These are phyloP conservation scores for Cladosporium oxysporum DNA, from an alignment of 2,329 filamentous ascomycete species.

Conservation along the genomic window DNA sequence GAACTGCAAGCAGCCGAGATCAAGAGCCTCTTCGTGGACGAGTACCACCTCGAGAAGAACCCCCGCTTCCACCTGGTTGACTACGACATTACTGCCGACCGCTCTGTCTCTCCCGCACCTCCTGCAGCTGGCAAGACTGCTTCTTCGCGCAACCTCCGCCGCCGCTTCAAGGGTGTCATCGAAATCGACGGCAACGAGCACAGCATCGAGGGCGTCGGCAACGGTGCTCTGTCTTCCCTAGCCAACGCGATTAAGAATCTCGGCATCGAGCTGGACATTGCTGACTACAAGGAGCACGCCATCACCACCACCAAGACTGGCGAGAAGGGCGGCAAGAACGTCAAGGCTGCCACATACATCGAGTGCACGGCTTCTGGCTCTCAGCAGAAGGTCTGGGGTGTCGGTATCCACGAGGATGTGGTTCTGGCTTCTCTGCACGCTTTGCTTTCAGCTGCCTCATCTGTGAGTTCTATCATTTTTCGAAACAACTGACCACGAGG, in stretches of 20 bases:
- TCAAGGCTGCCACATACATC: constrained; percentile 94
- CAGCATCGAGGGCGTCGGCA: constrained; percentile 76
- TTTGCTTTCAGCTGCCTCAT: constrained; percentile 79
- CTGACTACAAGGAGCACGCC: constrained; percentile 95
- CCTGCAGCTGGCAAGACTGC: constrained; percentile 68
- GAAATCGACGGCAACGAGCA: constrained; percentile 79
- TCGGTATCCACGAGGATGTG: constrained; percentile 89
- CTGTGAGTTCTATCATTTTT: constrained; percentile 62
- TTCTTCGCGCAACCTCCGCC: constrained; percentile 69
- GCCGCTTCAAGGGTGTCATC: constrained; percentile 83
- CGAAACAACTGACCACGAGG: background rate
- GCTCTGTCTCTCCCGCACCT: constrained; percentile 72
- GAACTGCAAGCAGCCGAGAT: constrained; percentile 86
- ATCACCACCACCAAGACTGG: constrained; percentile 49
- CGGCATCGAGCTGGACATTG: constrained; percentile 84
- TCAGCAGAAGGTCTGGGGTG: constrained; percentile 79
- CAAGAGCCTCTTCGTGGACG: constrained; percentile 79
- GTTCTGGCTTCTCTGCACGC: constrained; percentile 87
- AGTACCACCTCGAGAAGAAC: constrained; percentile 82
- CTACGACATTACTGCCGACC: constrained; percentile 86
- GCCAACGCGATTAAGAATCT: constrained; percentile 77
- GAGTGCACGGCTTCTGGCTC: constrained; percentile 74
- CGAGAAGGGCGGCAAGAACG: constrained; percentile 68
- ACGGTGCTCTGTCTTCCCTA: constrained; percentile 86
- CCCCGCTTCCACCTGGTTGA: constrained; percentile 85